Percentiles rank a stretch among this genome's conserved stretches.
Evolutionary conservation across 768 basidiomycete genomes (phyloP).

Genomic region (Leucogyrophana mollusca): DNA sequence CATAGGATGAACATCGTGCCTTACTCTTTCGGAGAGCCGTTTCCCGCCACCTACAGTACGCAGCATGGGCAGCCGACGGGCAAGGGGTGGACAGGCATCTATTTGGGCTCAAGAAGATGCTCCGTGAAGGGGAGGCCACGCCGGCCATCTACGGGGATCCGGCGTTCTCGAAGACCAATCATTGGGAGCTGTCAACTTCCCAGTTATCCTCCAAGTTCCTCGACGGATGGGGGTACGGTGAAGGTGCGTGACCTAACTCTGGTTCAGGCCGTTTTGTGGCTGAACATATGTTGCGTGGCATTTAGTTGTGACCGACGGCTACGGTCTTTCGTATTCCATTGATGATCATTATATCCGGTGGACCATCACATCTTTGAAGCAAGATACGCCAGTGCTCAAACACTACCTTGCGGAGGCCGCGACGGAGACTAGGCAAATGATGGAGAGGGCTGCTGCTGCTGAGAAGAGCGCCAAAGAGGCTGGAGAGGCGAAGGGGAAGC

Average conservation of each 20-base stretch:
- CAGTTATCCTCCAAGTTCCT: conserved; percentile 80
- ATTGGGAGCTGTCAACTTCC: conserved; percentile 94
- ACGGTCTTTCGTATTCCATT: conserved; percentile 89
- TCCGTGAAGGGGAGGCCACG: conserved; percentile 67
- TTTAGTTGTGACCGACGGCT: conserved; percentile 86
- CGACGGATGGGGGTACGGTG: conserved; percentile 97
- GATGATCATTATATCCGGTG: conserved; percentile 82
- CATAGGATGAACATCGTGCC: conserved; percentile 55
- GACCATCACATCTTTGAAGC: conserved; percentile 80
- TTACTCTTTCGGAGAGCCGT: conserved; percentile 74
- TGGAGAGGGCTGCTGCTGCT: conserved; percentile 60
- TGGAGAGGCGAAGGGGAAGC: conserved; percentile 34
- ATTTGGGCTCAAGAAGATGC: conserved; percentile 85
- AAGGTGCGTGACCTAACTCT: conserved; percentile 55
- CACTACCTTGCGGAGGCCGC: conserved; percentile 81
- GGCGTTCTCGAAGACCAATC: conserved; percentile 64
- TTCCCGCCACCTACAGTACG: conserved; percentile 82
- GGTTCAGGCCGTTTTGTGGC: background rate
- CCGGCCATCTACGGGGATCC: conserved; percentile 77
- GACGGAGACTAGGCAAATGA: conserved; percentile 71
- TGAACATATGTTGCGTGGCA: conserved; percentile 4
- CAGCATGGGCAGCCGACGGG: conserved; percentile 89
- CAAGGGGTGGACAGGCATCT: conserved; percentile 95
- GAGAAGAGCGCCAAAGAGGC: conserved; percentile 30
- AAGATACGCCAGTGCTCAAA: conserved; percentile 50